Evolutionary conservation across 2,329 filamentous ascomycete species (phyloP).

Genomic region (Huntiella moniliformis): DNA sequence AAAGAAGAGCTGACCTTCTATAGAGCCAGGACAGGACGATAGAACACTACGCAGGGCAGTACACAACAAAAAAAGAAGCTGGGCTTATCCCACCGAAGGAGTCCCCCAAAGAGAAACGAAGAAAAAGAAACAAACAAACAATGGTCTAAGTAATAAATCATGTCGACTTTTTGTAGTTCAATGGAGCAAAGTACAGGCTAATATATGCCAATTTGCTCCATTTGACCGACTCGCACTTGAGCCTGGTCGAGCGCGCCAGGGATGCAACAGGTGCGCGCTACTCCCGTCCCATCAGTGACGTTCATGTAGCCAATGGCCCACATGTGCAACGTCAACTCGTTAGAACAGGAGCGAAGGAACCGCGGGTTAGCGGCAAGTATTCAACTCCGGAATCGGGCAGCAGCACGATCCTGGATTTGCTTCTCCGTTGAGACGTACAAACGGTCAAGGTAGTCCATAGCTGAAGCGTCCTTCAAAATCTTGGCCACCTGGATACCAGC

Average conservation of each 20-base stretch:
- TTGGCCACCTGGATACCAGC: conserved; percentile 76
- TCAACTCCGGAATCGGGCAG: conserved; percentile 22
- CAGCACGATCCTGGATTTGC: conserved; percentile 50
- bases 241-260: no score
- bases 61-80: not conserved
- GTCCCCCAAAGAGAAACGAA: not conserved
- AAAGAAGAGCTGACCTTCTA: not conserved
- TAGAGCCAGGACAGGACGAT: not conserved
- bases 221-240: no score
- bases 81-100: not conserved
- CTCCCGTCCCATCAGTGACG: not conserved
- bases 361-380: not conserved
- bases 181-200: not conserved
- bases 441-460: conserved; percentile 66
- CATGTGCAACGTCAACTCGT: no score
- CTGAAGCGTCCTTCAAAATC: conserved; percentile 65
- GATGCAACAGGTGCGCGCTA: no score
- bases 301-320: not conserved
- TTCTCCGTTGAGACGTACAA: conserved; percentile 69
- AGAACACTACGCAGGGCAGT: not conserved
- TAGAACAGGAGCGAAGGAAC: not conserved
- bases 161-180: not conserved
- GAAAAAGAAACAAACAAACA: not conserved
- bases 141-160: not conserved
- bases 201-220: not conserved